Evolutionary conservation across 345 rosid species (phyloP), one percentile per base, ranked within the genome.

Genomic region (Boechera stricta): DNA sequence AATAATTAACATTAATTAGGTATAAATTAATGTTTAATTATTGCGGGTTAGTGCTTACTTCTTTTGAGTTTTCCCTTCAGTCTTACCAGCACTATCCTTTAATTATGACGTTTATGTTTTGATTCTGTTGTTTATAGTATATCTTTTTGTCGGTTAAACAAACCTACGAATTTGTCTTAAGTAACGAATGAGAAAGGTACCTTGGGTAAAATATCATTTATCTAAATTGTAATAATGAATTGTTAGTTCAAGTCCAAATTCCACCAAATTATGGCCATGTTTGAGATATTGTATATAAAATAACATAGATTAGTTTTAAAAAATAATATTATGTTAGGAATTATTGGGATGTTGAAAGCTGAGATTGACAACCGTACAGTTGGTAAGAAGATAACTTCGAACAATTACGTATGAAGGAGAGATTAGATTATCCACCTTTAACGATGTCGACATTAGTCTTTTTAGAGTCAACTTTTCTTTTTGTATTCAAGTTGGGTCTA

Each of bases 1-100:
- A 16, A 75, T 79, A 81, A 80, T 85, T 64, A 81, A 86, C 81
- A 77, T 81, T 85, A 47, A 55, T 75, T 71, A 52, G 70, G 64
- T 47, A 44, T 69, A 21, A 21, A 62, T 76, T 69, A 7, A 77
- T 77, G 80, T 77, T 77, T 77, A 64, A 64, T 70, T 71, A 77
- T 77, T 55, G 80, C n/a, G 55, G 75, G 65, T 44, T 63, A 70
- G 80, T 77, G 67, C 59, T 77, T 77, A 31, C 70, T 61, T 64
- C 21, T 53, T 64, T 44, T 16, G 39, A 7, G 9, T 36, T 36
- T 42, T 16, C 29, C 24, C 1, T 61, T 76, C 5, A 13, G 61
- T 60, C 74, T 60, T 13, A 76, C 69, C 63, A 60, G 35, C 69
- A 75, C 10, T 45, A 48, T n/a, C 60, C 5, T 75, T 76, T 51